These are phyloP conservation scores for Trichosporon sp. DNA, from an alignment of 1,284 basidiomycete genomes.

Conservation along the genomic window DNA sequence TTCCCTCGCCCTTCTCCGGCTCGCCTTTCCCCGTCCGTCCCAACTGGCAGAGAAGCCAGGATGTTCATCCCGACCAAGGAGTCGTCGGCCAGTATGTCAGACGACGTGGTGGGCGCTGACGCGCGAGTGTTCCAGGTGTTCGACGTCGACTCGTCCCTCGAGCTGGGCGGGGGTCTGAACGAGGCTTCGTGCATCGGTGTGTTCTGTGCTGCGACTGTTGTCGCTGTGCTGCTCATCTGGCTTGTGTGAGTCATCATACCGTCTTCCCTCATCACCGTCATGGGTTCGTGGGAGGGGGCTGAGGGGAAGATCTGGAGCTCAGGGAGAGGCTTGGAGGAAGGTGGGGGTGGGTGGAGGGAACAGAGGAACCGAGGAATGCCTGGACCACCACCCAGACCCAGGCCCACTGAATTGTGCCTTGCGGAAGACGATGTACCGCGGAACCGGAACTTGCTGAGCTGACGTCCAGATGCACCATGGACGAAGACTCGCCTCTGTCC, in stretches of 20 bases:
- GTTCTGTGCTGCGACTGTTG: background rate
- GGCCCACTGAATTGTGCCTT: constrained; percentile 1
- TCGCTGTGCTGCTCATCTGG: background rate
- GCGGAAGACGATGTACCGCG: background rate
- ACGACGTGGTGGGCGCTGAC: background rate
- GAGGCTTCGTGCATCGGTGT: background rate
- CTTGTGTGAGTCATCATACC: constrained; percentile 9
- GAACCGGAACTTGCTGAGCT: background rate
- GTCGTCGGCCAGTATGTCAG: background rate
- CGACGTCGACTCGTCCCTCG: background rate
- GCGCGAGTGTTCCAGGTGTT: background rate
- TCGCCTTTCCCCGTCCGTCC: no score
- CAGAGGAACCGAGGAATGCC: background rate
- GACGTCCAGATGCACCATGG: background rate
- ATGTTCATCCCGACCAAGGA: constrained; percentile 4
- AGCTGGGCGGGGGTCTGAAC: background rate
- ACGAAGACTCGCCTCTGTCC: background rate
- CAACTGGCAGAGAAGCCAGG: no score
- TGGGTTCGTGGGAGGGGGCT: no score
- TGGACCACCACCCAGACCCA: background rate
- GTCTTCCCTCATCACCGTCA: background rate
- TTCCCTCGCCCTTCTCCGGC: no score
- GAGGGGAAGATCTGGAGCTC: background rate
- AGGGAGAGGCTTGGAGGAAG: background rate
- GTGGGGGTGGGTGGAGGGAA: background rate